Base-by-base conservation (phyloP, 768 basidiomycete genomes). In the Phlebiopsis flavidoalba region DNA sequence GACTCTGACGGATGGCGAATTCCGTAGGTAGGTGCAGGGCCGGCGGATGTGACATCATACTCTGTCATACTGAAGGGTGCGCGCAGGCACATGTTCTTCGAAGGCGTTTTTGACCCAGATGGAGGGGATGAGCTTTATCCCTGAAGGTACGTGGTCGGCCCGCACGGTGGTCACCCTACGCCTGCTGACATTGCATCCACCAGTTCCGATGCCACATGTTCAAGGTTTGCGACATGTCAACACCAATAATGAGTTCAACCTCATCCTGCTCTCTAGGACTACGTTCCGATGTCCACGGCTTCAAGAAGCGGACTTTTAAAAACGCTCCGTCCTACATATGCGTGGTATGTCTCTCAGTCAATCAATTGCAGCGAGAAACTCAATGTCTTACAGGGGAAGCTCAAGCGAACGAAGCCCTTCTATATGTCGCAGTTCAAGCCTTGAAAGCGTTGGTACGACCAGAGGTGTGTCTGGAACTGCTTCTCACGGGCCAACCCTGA, bases 51-150 rank as follows among this genome's bases (percentile, higher is more conserved):
- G 14, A 26, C 10, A 15, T 8, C 10, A 52, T 17, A 15, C 11
- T 4, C 50, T 26, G 50, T 24, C 7, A 31, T 31, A 31, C 7
- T 11, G 11, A 7, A 1, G 21, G 11, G 11, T 43, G 40, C 26
- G 31, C 21, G 24, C 67, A 86, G 85, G 64, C 75, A 75, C 49
- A 74, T 79, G 71, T 88, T 85, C 69, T 86, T 77, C 58, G 83
- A 88, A 50, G 86, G 86, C 19, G 83, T 88, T 33, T 87, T 87
- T 69, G 80, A 88, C 65, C n/a, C 83, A 80, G 54, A 70, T 89
- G 45, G 81, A 84, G 53, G 87, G 87, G 50, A 87, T 88, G 82
- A 76, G 75, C 53, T 74, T 71, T 61, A 72, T 84, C 55, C 79
- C 80, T 7, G 77, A 80, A 48, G 77, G 83, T 83, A 53, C 22